Evolutionary conservation across 2,329 filamentous ascomycete species (phyloP), one percentile per base, ranked within the genome.

Genomic region (Nemania sp.): DNA sequence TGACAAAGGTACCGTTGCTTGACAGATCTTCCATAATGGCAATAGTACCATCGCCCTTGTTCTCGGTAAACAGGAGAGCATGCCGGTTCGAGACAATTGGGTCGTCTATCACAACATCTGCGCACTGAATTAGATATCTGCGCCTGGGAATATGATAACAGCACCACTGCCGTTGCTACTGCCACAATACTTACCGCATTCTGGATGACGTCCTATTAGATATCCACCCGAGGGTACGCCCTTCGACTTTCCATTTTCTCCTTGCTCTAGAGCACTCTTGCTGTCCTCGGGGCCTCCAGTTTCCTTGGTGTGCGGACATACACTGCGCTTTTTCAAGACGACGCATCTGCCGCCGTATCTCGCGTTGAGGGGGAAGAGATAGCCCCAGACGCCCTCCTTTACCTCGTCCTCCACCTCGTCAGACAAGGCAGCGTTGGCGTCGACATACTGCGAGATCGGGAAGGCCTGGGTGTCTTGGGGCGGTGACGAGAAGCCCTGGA

Each of bases 1-100:
- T 97, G 64, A 99, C 88, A 68, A 92, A 99, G 0, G 95, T 99
- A 45, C 94, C 94, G 69, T 99, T 99, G 68, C 86, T 94, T 6
- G 94, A 99, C 17, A 97, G 75, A 70, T 99, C 94, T 70, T 99
- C 92, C 5, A 99, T 73, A 11, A 97, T 82, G 7, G 91, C 93
- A 36, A 84, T 80, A 61, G 78, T 81, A 70, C 82, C 77, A 14
- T 75, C 72, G 8, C 76, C 79, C 61, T 82, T 82, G 57, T 82
- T 82, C 66, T 84, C 80, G 19, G 75, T 78, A 65, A 89, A 90
- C 1, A 90, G 62, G 7, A 90, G 73, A 60, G 86, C 90, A 71
- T 92, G 89, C 3, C 92, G 83, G 68, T 97, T 97, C 15, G 92
- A 97, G 37, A 97, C 86, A 4, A 90, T 90, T 1, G 85, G 86